Percentiles rank a stretch among this genome's conserved stretches.
phyloP scores from a whole-genome alignment of 2,329 filamentous ascomycete genomes.

The Venturia oleaginea region DNA sequence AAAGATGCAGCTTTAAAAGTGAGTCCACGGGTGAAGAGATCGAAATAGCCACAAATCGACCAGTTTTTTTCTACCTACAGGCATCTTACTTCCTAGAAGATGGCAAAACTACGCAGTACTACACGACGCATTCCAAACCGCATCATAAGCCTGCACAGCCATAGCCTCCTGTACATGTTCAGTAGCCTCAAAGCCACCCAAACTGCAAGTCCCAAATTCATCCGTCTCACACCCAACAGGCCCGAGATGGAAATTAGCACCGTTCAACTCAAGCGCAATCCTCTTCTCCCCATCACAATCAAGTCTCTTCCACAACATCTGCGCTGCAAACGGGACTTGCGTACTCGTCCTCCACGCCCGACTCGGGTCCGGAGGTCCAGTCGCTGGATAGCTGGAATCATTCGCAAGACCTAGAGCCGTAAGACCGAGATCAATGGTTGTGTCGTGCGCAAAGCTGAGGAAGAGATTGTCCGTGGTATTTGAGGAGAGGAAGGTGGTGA shows the following conservation, averaged over 20 bases:
- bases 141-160: slow-evolving; percentile 11
- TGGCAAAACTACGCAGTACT: background rate
- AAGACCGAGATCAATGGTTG: slow-evolving; percentile 16
- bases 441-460: slow-evolving; percentile 15
- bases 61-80: too few species aligned
- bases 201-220: slow-evolving; percentile 12
- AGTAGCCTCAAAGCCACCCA: slow-evolving; percentile 8
- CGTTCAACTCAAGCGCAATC: slow-evolving; percentile 13
- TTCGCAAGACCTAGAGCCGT: slow-evolving; percentile 13
- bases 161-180: slow-evolving; percentile 9
- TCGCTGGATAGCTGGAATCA: slow-evolving; percentile 12
- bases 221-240: slow-evolving; percentile 14
- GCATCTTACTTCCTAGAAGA: too few species aligned
- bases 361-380: slow-evolving; percentile 7
- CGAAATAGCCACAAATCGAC: too few species aligned
- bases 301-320: slow-evolving; percentile 15
- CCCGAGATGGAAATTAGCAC: slow-evolving; percentile 14
- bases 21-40: too few species aligned
- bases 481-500: slow-evolving; percentile 13
- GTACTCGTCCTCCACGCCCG: slow-evolving; percentile 13
- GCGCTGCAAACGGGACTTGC: slow-evolving; percentile 15
- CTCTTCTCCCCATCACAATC: slow-evolving; percentile 14
- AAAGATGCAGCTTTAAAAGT: too few species aligned
- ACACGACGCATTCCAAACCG: slow-evolving; percentile 6
- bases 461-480: slow-evolving; percentile 11